These are phyloP conservation scores for Spergularia azorica DNA, from an alignment of 179 eudicot species.

Conservation along the genomic window DNA sequence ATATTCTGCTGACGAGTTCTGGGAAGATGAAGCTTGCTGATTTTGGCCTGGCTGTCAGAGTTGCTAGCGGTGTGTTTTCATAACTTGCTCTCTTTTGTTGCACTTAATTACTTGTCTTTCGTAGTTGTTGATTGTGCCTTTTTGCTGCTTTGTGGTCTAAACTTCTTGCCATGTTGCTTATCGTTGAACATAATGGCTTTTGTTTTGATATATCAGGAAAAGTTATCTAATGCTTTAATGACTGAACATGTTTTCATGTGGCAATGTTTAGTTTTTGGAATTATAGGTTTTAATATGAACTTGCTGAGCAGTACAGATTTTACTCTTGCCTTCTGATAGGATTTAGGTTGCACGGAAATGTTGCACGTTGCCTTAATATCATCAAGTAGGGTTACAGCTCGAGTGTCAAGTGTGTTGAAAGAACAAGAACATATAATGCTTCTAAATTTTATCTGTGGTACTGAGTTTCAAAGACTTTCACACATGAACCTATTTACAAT, in stretches of 20 bases:
- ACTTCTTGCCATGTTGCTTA: background rate
- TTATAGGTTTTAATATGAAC: background rate
- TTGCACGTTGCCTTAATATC: no score
- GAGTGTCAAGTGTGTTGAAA: no score
- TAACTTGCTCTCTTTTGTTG: background rate
- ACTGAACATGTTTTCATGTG: background rate
- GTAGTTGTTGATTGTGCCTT: background rate
- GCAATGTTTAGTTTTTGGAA: background rate
- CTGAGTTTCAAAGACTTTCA: no score
- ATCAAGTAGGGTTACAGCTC: no score
- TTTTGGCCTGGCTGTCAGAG: conserved; percentile 88
- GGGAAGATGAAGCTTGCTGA: conserved; percentile 96
- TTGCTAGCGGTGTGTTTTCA: conserved; percentile 58
- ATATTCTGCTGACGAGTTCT: conserved; percentile 66
- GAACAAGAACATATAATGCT: no score
- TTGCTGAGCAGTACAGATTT: background rate
- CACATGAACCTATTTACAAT: no score
- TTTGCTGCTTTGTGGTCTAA: background rate
- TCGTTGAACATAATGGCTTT: no score
- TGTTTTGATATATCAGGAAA: background rate
- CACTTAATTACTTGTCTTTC: background rate
- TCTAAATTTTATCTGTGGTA: no score
- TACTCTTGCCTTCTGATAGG: background rate
- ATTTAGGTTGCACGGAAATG: no score
- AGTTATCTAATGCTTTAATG: background rate